Evolutionary conservation across 176 grass and related monocot species (phyloP).

Genomic region (Carex parvula): DNA sequence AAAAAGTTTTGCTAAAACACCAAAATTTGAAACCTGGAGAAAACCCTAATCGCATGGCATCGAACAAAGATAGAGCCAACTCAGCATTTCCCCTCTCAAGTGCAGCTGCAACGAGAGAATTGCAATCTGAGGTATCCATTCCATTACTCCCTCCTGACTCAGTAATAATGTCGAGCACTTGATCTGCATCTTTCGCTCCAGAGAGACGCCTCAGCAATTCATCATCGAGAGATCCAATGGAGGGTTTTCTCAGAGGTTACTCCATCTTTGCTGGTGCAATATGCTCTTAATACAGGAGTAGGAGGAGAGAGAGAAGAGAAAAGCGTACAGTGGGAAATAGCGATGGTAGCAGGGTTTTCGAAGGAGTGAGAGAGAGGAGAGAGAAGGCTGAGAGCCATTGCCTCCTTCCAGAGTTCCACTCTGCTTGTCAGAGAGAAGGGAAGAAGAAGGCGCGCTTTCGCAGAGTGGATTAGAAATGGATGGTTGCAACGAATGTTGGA

Average conservation of each 20-base stretch:
- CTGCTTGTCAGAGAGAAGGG: conserved; percentile 37
- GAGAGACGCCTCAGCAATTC: conserved; percentile 44
- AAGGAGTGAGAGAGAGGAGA: conserved; percentile 24
- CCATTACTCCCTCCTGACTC: conserved; percentile 28
- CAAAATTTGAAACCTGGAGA: conserved; percentile 33
- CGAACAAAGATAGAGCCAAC: conserved; percentile 60
- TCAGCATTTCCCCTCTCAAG: conserved; percentile 58
- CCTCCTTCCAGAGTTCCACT: neutral
- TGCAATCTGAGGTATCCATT: conserved; percentile 46
- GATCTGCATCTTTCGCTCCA: conserved; percentile 35
- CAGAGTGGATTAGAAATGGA: conserved; percentile 42
- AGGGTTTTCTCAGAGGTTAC: conserved; percentile 25
- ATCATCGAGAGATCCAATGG: conserved; percentile 25
- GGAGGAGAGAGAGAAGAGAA: conserved; percentile 13
- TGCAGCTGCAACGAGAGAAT: conserved; percentile 47
- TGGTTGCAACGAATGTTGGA: conserved; percentile 8
- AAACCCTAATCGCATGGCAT: conserved; percentile 54
- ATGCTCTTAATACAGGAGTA: conserved; percentile 22
- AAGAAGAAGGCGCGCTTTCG: conserved; percentile 9
- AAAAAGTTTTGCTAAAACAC: neutral
- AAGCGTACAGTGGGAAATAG: conserved; percentile 2
- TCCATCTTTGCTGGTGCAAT: conserved; percentile 31
- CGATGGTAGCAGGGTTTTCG: neutral
- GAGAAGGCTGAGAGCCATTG: conserved; percentile 49
- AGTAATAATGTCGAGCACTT: conserved; percentile 44